Conservation (phyloP, 2,329 filamentous ascomycete genomes). For the Dactylellina sp. region DNA sequence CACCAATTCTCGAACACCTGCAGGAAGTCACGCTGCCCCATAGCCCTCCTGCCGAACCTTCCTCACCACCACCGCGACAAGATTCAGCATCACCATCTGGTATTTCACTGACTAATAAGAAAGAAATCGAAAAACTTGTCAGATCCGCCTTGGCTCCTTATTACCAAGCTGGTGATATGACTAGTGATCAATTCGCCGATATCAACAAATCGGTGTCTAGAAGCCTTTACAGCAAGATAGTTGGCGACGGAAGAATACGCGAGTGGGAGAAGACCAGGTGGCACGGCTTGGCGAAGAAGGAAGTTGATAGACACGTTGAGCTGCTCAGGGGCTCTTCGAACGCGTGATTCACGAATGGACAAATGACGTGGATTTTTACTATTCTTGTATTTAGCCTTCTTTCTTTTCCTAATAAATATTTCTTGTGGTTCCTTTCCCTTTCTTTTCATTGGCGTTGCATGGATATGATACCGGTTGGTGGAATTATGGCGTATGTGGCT, state of each 20-base stretch:
- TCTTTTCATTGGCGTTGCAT: conserved; percentile 26
- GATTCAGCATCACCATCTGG: conserved; percentile 73
- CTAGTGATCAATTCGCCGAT: conserved; percentile 87
- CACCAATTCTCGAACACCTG: conserved; percentile 37
- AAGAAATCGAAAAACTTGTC: conserved; percentile 89
- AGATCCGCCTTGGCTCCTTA: conserved; percentile 82
- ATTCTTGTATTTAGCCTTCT: conserved; percentile 16
- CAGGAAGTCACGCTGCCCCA: conserved; percentile 42
- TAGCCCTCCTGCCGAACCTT: conserved; percentile 64
- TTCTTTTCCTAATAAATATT: conserved; percentile 13
- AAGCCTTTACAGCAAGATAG: conserved; percentile 77
- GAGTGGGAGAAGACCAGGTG: conserved; percentile 49
- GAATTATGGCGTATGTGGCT: conserved; percentile 7
- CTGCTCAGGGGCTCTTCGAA: conserved; percentile 20
- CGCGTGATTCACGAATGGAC: conserved; percentile 14
- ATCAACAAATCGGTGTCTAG: conserved; percentile 93
- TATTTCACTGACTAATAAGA: conserved; percentile 85
- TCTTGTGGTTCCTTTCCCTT: background rate
- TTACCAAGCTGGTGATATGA: conserved; percentile 78
- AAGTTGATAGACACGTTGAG: conserved; percentile 58
- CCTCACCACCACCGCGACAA: conserved; percentile 47
- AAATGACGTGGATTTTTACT: background rate
- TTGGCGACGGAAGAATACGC: conserved; percentile 50
- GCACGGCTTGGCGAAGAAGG: conserved; percentile 67
- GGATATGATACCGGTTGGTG: background rate